These are phyloP conservation scores for Diaporthe longicolla DNA, from an alignment of 2,329 filamentous ascomycete genomes.

Conservation along the genomic window DNA sequence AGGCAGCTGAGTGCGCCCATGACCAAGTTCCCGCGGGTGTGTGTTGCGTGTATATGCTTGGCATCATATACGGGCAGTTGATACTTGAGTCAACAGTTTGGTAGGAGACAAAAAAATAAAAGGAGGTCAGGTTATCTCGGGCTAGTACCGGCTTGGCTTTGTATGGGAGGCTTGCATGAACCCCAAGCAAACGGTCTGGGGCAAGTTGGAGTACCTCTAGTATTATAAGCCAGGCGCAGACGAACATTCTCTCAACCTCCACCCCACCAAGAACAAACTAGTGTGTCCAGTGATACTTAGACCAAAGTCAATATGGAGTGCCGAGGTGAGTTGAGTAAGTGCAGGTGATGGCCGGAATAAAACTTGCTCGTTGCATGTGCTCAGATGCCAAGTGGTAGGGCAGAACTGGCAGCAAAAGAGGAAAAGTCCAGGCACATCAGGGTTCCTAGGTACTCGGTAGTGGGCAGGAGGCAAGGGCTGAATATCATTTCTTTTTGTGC, in stretches of 20 bases:
- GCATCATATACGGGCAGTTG: conserved; percentile 8
- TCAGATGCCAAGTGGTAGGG: background rate
- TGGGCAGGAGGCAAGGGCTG: background rate
- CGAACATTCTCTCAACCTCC: too few relatives aligned
- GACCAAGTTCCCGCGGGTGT: background rate
- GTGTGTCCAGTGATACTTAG: conserved; percentile 3
- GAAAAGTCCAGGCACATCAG: too few relatives aligned
- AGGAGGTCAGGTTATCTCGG: background rate
- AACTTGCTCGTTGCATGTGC: conserved; percentile 1
- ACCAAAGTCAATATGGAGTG: conserved; percentile 16
- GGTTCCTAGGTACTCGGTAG: too few relatives aligned
- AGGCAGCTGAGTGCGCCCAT: background rate
- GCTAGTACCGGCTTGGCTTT: conserved; percentile 29
- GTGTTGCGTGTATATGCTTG: conserved; percentile 20
- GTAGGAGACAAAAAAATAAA: background rate
- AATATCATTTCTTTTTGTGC: background rate
- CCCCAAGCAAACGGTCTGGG: conserved; percentile 11
- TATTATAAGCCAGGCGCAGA: background rate
- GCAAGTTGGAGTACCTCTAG: background rate
- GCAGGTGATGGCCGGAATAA: background rate
- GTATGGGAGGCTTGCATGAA: conserved; percentile 27
- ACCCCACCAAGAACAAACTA: conserved; percentile 19
- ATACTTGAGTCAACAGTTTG: conserved; percentile 6
- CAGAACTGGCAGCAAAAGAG: background rate
- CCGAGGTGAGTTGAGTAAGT: background rate